Percentiles rank a stretch among this genome's conserved stretches.
Evolutionary conservation across 768 basidiomycete species (phyloP).

Genomic region (Mycena albidolilacea): DNA sequence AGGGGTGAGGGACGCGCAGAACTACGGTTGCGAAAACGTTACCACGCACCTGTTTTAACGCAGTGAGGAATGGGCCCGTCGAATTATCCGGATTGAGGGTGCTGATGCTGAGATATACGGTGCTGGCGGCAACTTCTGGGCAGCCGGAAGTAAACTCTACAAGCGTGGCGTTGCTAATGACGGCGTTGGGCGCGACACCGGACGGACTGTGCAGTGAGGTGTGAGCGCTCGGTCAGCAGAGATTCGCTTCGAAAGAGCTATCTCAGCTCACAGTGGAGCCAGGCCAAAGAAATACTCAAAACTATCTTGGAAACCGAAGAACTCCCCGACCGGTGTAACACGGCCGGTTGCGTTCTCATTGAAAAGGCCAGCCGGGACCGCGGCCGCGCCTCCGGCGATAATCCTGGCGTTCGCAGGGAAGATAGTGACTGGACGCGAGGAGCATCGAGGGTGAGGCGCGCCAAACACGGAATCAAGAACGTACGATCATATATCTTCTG

Average conservation of each 20-base stretch:
- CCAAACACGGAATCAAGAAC: background rate
- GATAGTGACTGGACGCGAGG: conserved; percentile 6
- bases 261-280: conserved; percentile 7
- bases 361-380: conserved; percentile 27
- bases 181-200: conserved; percentile 15
- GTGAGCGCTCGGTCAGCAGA: too few species aligned
- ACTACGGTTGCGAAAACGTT: background rate
- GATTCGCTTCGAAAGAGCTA: too few species aligned
- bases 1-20: background rate
- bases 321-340: conserved; percentile 24
- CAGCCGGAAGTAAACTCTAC: conserved; percentile 18
- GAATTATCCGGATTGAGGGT: conserved; percentile 22
- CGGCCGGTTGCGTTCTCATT: conserved; percentile 27
- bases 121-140: conserved; percentile 27
- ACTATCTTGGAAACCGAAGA: conserved; percentile 27
- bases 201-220: background rate
- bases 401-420: conserved; percentile 26
- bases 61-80: conserved; percentile 8
- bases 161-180: conserved; percentile 15
- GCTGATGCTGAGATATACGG: conserved; percentile 22
- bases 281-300: conserved; percentile 32
- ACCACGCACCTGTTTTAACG: conserved; percentile 18
- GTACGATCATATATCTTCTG: too few species aligned
- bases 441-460: background rate
- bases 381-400: conserved; percentile 9